Evolutionary conservation across 345 rosid species (phyloP), one percentile per base, ranked within the genome.

Genomic region (Ricinus communis): DNA sequence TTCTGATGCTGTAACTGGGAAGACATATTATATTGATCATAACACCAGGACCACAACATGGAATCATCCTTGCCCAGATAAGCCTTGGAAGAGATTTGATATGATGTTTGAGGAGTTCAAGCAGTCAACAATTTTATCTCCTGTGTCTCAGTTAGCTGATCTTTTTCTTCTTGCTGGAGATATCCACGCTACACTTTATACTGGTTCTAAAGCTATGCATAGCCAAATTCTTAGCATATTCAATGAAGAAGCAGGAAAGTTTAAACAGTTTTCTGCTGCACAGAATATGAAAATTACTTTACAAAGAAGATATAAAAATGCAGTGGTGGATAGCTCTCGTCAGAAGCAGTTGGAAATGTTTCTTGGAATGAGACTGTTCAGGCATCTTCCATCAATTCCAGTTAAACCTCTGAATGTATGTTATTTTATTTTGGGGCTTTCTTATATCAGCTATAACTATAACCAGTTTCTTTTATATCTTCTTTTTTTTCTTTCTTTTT

Each of bases 201-300:
- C 99, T 61, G 98, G 99, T 58, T 95, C 99, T 21, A 90, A 95
- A 87, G 99, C 97, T 46, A 95, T 95, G 98, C 99, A 95, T 78
- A 90, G 97, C 85, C 99, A 95, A 82, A 87, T 95, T 81, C 96
- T 95, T 50, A 89, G 77, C 80, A 95, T 95, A 76, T 95, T 95
- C 84, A 90, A 82, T 73, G 99, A 95, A 77, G 99, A 95, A 83
- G 80, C 92, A 22, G 97, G 91, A 71, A 90, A 89, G 56, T 90
- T 83, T 73, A 90, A 90, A 78, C 97, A 92, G 85, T 90, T 90
- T 63, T 87, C 99, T 66, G 97, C 85, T 11, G 98, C 96, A 54
- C 96, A 95, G 80, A 95, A 95, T 81, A 33, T 95, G 88, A 90
- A 86, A 82, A 92, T 95, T 70, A 92, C 96, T 7, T 51, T 95